phyloP scores from a whole-genome alignment of 257 asterid species.

The Nicotiana undulata region DNA sequence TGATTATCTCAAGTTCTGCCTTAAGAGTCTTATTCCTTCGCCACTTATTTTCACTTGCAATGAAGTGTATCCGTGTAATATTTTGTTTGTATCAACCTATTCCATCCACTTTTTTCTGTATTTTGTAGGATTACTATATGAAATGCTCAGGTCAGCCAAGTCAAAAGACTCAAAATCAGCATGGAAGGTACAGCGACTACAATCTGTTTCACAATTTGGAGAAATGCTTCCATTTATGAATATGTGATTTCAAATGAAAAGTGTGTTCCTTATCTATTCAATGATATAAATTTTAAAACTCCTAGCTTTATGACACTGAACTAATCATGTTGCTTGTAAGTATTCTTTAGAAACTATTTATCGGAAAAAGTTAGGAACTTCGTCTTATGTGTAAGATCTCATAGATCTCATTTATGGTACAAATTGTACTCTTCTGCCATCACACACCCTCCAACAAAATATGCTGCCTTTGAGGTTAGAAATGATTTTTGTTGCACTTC shows the following conservation, averaged over 20 bases:
- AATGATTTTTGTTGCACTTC: neutral
- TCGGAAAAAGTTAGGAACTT: neutral
- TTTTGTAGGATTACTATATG: slow-evolving; percentile 68
- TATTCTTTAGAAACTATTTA: neutral
- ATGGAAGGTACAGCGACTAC: slow-evolving; percentile 67
- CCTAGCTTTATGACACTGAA: neutral
- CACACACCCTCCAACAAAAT: neutral
- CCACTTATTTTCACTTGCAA: neutral
- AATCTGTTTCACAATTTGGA: neutral
- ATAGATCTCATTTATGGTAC: neutral
- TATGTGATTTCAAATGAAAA: neutral
- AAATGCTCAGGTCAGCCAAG: slow-evolving; percentile 93
- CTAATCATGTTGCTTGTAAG: neutral
- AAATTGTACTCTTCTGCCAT: neutral
- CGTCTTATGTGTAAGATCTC: neutral
- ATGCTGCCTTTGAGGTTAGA: neutral
- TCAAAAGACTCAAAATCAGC: slow-evolving; percentile 84
- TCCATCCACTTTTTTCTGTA: slow-evolving; percentile 9
- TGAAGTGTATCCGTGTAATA: neutral
- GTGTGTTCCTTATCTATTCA: neutral
- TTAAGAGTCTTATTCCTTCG: neutral
- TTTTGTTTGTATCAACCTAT: neutral
- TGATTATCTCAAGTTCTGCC: neutral
- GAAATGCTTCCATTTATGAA: neutral
- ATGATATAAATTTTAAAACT: neutral